phyloP scores from a whole-genome alignment of 169 alveolate genomes.

The Plasmodium adleri region DNA sequence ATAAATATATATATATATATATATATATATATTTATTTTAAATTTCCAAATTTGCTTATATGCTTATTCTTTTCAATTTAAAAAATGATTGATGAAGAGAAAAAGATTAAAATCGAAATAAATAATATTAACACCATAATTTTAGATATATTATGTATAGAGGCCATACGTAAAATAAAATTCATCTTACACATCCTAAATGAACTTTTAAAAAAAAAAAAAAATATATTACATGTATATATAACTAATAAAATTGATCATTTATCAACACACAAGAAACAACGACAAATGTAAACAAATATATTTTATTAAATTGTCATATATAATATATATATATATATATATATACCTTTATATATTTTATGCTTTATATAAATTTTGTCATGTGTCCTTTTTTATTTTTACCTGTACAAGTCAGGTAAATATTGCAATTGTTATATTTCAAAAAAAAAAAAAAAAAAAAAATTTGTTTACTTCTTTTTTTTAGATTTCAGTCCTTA shows the following conservation, averaged over 20 bases:
- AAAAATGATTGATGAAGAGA: slow-evolving; percentile 10
- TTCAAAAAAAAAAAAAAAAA: slow-evolving; percentile 10
- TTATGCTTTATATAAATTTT: too few species aligned
- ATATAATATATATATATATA: background rate
- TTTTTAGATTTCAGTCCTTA: slow-evolving; percentile 43
- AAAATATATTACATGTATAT: slow-evolving; percentile 56
- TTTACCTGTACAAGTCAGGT: background rate
- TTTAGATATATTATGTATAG: slow-evolving; percentile 49
- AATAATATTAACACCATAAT: slow-evolving; percentile 62
- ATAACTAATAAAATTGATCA: slow-evolving; percentile 52
- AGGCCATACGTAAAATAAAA: slow-evolving; percentile 59
- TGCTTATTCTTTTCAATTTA: too few species aligned
- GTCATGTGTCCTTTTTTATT: too few species aligned
- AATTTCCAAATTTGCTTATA: too few species aligned
- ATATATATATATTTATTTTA: background rate
- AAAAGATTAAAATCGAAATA: slow-evolving; percentile 22
- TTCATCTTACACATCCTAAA: slow-evolving; percentile 50
- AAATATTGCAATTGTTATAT: background rate
- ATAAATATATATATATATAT: background rate
- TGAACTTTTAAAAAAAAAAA: slow-evolving; percentile 44
- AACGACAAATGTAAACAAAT: slow-evolving; percentile 30
- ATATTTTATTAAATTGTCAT: background rate
- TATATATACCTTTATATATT: background rate
- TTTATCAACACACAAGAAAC: slow-evolving; percentile 41
- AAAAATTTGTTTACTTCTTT: background rate